phyloP scores from a whole-genome alignment of 2,329 filamentous ascomycete species.

The Coleophoma eucalyptorum region DNA sequence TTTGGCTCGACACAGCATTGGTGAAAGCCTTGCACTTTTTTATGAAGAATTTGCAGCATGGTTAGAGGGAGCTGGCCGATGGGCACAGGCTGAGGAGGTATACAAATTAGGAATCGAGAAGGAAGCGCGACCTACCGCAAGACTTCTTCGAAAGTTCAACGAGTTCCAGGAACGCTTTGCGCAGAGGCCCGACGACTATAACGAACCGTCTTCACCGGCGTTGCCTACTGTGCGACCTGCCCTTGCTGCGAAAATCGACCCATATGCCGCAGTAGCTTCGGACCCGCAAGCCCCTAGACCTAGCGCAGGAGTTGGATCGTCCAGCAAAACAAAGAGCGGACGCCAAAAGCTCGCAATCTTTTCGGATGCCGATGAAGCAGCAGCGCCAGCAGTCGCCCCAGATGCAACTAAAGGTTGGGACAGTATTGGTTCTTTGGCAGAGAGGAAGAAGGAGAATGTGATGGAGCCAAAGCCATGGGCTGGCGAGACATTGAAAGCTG shows the following conservation, averaged over 20 bases:
- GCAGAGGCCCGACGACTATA: conserved; percentile 55
- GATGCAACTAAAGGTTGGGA: conserved; percentile 77
- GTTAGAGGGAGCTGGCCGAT: conserved; percentile 80
- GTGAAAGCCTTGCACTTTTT: conserved; percentile 82
- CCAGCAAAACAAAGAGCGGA: conserved; percentile 55
- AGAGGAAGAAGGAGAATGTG: conserved; percentile 91
- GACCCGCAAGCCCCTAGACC: conserved; percentile 65
- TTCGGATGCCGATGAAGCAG: conserved; percentile 65
- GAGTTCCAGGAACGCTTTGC: conserved; percentile 83
- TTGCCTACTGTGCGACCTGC: conserved; percentile 79
- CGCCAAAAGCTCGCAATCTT: conserved; percentile 89
- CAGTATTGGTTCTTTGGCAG: conserved; percentile 78
- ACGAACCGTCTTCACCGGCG: conserved; percentile 79
- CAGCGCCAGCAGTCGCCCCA: conserved; percentile 49
- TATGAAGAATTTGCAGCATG: conserved; percentile 97
- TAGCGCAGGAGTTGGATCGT: conserved; percentile 40
- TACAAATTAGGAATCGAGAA: conserved; percentile 86
- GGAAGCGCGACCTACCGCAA: conserved; percentile 77
- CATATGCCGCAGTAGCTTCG: conserved; percentile 59
- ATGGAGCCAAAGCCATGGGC: conserved; percentile 86
- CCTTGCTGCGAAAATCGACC: conserved; percentile 80
- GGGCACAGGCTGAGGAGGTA: conserved; percentile 90
- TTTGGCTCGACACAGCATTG: conserved; percentile 81
- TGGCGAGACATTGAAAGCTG: conserved; percentile 84
- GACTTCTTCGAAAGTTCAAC: conserved; percentile 82